Evolutionary conservation across 2,329 filamentous ascomycete genomes (phyloP).

Genomic region (Fusarium gaditjirri): DNA sequence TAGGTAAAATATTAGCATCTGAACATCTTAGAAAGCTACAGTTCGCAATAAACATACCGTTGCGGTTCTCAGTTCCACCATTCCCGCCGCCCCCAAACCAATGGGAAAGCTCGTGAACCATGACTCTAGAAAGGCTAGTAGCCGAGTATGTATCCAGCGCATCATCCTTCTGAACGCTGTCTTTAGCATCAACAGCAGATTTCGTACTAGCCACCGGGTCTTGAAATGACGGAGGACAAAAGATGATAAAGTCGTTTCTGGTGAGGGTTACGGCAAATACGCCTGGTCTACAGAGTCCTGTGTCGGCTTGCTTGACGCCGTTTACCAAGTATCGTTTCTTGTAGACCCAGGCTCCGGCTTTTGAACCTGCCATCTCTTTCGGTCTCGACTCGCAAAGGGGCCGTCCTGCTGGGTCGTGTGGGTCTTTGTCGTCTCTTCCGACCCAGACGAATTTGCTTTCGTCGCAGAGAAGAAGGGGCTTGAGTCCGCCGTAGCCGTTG

Average conservation of each 20-base stretch:
- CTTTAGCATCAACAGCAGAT: background rate
- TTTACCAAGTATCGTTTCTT: background rate
- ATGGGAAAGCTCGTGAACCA: conserved; percentile 5
- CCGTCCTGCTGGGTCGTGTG: background rate
- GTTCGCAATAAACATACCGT: background rate
- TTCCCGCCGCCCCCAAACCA: background rate
- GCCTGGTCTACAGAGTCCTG: background rate
- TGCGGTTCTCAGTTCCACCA: background rate
- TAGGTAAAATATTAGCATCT: fast-evolving
- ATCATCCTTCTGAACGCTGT: background rate
- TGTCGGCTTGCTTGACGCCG: background rate
- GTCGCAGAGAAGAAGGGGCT: background rate
- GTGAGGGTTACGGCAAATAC: background rate
- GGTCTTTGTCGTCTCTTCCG: background rate
- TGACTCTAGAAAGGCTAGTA: background rate
- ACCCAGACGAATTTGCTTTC: conserved; percentile 5
- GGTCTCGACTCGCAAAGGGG: background rate
- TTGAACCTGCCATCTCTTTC: background rate
- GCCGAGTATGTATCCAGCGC: background rate
- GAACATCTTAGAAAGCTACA: fast-evolving
- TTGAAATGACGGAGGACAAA: background rate
- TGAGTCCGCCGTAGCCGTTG: background rate
- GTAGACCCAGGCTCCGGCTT: background rate
- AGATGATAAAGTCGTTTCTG: background rate
- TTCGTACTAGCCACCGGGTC: background rate